Conservation (phyloP, 768 basidiomycete species). For the Mycena galopus region DNA sequence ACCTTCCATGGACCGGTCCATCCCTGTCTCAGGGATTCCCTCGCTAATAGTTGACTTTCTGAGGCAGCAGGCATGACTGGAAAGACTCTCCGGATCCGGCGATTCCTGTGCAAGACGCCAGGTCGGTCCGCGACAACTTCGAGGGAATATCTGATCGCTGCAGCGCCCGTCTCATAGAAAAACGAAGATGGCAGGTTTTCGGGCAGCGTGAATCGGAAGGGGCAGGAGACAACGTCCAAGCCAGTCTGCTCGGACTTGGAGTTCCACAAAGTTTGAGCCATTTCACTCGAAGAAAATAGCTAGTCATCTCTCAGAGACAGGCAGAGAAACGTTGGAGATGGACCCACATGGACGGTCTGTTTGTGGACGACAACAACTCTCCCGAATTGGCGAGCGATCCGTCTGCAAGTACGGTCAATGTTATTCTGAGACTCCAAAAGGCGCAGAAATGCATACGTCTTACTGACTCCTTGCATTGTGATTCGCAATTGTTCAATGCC, state of each 20-base stretch:
- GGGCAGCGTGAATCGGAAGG: slow-evolving; percentile 22
- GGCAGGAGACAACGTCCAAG: neutral
- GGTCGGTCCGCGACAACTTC: slow-evolving; percentile 18
- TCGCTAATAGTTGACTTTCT: too few relatives aligned
- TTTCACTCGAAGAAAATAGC: neutral
- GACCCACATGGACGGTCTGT: neutral
- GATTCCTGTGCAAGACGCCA: slow-evolving; percentile 16
- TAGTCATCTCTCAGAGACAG: neutral
- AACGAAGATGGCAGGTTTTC: slow-evolving; percentile 14
- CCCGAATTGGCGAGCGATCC: neutral
- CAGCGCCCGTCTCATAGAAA: neutral
- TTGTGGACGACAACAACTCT: neutral
- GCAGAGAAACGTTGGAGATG: too few relatives aligned
- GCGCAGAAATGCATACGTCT: neutral
- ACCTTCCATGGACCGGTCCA: too few relatives aligned
- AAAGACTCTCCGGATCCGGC: slow-evolving; percentile 11
- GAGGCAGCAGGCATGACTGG: too few relatives aligned
- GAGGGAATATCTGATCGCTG: slow-evolving; percentile 15
- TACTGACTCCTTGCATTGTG: slow-evolving; percentile 1
- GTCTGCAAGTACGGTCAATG: neutral
- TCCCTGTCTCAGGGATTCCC: too few relatives aligned
- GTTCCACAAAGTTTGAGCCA: neutral
- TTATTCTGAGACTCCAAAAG: neutral
- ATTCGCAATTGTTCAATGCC: slow-evolving; percentile 1
- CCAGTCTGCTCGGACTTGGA: neutral